phyloP scores from a whole-genome alignment of 495 filamentous ascomycete genomes.

The Daldinia grandis region DNA sequence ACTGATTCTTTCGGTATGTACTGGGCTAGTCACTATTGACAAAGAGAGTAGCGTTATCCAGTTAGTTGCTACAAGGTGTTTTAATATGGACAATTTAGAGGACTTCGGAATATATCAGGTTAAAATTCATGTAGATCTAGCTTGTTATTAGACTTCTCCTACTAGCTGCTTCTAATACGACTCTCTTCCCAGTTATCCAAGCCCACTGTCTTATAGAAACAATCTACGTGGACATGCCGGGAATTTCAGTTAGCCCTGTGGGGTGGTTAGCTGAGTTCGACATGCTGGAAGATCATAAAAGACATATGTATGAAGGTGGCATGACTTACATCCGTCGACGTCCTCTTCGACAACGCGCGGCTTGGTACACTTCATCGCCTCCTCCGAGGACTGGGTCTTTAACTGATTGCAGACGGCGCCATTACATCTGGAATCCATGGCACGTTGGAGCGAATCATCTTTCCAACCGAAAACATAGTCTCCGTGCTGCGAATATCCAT shows the following conservation, averaged over 20 bases:
- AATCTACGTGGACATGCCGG: slow-evolving; percentile 28
- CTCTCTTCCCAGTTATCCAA: too few species aligned
- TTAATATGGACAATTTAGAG: slow-evolving; percentile 64
- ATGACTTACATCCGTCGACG: slow-evolving; percentile 55
- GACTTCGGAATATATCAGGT: neutral
- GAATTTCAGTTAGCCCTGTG: slow-evolving; percentile 39
- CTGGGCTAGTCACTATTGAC: slow-evolving; percentile 62
- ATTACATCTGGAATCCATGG: slow-evolving; percentile 52
- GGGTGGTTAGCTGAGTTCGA: slow-evolving; percentile 33
- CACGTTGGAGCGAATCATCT: slow-evolving; percentile 49
- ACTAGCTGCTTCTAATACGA: too few species aligned
- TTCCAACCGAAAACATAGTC: slow-evolving; percentile 56
- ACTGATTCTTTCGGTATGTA: slow-evolving; percentile 59
- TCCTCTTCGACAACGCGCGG: slow-evolving; percentile 51
- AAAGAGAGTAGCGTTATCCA: slow-evolving; percentile 56
- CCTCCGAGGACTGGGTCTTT: slow-evolving; percentile 47
- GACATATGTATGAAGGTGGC: neutral
- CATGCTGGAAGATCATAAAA: neutral
- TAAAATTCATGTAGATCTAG: too few species aligned
- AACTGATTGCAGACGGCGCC: slow-evolving; percentile 47
- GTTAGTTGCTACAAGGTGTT: too few species aligned
- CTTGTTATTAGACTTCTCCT: too few species aligned
- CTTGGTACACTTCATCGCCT: slow-evolving; percentile 53
- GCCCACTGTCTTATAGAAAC: neutral
- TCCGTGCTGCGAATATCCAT: slow-evolving; percentile 50